phyloP scores from a whole-genome alignment of 2,329 filamentous ascomycete species.

The Colletotrichum liaoningense region DNA sequence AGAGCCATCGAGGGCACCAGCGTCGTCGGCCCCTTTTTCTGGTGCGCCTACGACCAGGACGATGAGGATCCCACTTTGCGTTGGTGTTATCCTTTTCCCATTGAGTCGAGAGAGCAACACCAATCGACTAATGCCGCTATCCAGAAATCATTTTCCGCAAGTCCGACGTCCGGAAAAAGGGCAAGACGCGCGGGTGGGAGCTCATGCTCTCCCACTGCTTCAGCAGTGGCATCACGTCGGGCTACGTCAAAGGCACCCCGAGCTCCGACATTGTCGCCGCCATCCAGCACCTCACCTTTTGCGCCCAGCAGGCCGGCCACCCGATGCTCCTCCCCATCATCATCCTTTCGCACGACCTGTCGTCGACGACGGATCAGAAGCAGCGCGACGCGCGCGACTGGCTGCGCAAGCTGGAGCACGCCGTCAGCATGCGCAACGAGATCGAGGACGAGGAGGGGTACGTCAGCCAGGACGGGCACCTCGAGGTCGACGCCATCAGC shows the following conservation, averaged over 20 bases:
- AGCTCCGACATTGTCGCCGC: slow-evolving; percentile 64
- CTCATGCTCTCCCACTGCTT: slow-evolving; percentile 71
- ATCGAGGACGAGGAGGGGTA: slow-evolving; percentile 67
- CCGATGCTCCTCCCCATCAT: slow-evolving; percentile 70
- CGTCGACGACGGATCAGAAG: slow-evolving; percentile 66
- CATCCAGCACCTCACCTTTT: slow-evolving; percentile 62
- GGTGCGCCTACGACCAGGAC: slow-evolving; percentile 67
- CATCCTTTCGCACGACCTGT: slow-evolving; percentile 69
- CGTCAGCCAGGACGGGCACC: slow-evolving; percentile 58
- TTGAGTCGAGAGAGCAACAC: not conserved
- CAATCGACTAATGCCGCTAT: slow-evolving; percentile 5
- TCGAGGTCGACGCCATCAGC: slow-evolving; percentile 71
- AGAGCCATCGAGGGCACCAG: slow-evolving; percentile 68
- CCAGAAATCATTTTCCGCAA: slow-evolving; percentile 72
- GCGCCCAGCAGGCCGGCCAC: slow-evolving; percentile 63
- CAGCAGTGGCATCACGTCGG: slow-evolving; percentile 65
- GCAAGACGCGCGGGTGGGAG: slow-evolving; percentile 73
- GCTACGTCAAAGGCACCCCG: slow-evolving; percentile 71
- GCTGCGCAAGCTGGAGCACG: slow-evolving; percentile 70
- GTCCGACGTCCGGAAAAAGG: slow-evolving; percentile 74
- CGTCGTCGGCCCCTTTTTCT: slow-evolving; percentile 73
- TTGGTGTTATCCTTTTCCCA: slow-evolving; percentile 47
- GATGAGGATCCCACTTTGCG: slow-evolving; percentile 68
- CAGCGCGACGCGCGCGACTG: slow-evolving; percentile 73
- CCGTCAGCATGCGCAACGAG: slow-evolving; percentile 70